Conservation (phyloP, 2,329 filamentous ascomycete genomes). For the Trichoderma breve region DNA sequence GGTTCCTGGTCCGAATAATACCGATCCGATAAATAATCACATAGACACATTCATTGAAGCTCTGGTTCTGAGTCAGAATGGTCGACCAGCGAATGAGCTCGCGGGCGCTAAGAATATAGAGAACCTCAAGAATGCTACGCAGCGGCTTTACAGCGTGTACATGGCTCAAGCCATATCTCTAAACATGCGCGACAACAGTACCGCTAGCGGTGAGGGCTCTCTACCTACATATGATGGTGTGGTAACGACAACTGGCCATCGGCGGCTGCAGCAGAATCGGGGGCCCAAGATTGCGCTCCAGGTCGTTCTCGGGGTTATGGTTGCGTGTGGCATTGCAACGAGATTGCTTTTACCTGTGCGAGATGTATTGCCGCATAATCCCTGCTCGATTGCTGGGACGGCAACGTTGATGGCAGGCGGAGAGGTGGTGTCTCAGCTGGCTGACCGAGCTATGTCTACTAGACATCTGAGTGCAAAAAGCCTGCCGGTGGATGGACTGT, state of each 20-base stretch:
- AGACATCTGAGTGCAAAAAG: neutral
- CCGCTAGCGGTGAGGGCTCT: neutral
- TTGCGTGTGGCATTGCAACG: neutral
- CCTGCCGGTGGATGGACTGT: neutral
- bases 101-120: constrained; percentile 2
- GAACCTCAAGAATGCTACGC: neutral
- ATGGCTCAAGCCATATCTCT: constrained; percentile 15
- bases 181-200: constrained; percentile 10
- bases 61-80: neutral
- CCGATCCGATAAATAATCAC: neutral
- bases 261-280: constrained; percentile 1
- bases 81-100: neutral
- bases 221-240: neutral
- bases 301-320: neutral
- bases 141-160: neutral
- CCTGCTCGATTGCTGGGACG: constrained; percentile 8
- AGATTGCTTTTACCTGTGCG: constrained; percentile 6
- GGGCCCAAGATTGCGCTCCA: constrained; percentile 15
- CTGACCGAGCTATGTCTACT: neutral
- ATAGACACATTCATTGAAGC: neutral
- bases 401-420: neutral
- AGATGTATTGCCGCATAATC: constrained; percentile 3
- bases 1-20: neutral
- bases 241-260: neutral
- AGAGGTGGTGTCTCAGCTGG: neutral